Conservation (phyloP, 345 rosid species). For the Erysimum cheiranthoides region DNA sequence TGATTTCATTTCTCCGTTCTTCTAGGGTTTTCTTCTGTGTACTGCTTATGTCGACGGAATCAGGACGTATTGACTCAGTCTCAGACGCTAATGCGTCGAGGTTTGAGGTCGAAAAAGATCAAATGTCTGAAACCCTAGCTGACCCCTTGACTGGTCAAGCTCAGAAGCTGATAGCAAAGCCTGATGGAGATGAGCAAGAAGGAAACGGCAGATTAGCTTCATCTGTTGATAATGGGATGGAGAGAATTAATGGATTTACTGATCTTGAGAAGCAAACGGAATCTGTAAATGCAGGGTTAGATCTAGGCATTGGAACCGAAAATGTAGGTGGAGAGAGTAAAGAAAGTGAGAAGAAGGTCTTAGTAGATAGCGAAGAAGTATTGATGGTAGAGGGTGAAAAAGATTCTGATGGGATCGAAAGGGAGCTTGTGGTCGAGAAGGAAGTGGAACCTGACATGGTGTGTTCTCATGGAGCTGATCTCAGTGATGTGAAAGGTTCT, state of each 20-base stretch:
- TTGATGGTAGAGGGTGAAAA: conserved; percentile 23
- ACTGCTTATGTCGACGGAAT: conserved; percentile 35
- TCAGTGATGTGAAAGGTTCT: conserved; percentile 23
- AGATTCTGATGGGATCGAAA: conserved; percentile 21
- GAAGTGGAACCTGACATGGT: conserved; percentile 18
- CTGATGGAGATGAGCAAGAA: conserved; percentile 4
- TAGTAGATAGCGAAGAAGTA: conserved; percentile 29
- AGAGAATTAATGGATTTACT: conserved; percentile 13
- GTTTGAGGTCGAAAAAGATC: conserved; percentile 9
- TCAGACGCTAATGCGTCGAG: conserved; percentile 22
- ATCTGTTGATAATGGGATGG: conserved; percentile 29
- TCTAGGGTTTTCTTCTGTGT: conserved; percentile 43
- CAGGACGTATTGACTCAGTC: neutral
- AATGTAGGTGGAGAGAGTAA: conserved; percentile 22
- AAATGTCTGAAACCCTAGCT: conserved; percentile 36
- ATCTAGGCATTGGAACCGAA: conserved; percentile 29
- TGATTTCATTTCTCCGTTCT: conserved; percentile 17
- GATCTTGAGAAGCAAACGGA: conserved; percentile 21
- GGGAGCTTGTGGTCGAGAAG: conserved; percentile 16
- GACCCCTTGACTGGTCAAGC: conserved; percentile 27
- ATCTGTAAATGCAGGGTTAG: conserved; percentile 35
- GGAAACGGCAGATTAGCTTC: conserved; percentile 2
- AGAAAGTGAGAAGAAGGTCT: conserved; percentile 22
- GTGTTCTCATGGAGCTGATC: conserved; percentile 23
- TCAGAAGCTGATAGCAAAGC: conserved; percentile 30